These are phyloP conservation scores for Phanerodontia chrysosporium DNA, from an alignment of 768 basidiomycete species.

Conservation along the genomic window DNA sequence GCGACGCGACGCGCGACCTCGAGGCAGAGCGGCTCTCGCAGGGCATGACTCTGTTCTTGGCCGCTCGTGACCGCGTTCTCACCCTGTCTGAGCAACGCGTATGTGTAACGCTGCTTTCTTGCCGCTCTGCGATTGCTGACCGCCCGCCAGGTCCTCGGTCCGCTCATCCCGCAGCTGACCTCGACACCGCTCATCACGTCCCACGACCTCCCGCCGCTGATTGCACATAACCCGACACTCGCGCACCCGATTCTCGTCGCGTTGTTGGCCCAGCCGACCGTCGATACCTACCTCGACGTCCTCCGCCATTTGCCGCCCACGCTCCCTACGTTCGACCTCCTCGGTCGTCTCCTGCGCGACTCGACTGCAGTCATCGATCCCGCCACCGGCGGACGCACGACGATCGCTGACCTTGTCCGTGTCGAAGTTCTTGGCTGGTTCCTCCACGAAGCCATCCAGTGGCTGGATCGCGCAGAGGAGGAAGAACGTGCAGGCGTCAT, in stretches of 20 bases:
- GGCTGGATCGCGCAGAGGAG: slow-evolving; percentile 65
- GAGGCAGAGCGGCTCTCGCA: slow-evolving; percentile 55
- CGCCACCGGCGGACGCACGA: slow-evolving; percentile 43
- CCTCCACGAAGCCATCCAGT: slow-evolving; percentile 63
- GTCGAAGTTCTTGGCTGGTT: slow-evolving; percentile 67
- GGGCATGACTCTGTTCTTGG: slow-evolving; percentile 63
- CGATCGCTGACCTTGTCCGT: slow-evolving; percentile 61
- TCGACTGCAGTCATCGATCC: slow-evolving; percentile 41
- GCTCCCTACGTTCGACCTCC: slow-evolving; percentile 67
- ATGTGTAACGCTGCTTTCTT: slow-evolving; percentile 20
- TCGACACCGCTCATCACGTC: slow-evolving; percentile 56
- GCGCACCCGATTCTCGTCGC: slow-evolving; percentile 64
- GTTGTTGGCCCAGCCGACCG: slow-evolving; percentile 40
- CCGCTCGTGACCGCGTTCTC: slow-evolving; percentile 67
- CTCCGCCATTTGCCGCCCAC: slow-evolving; percentile 66
- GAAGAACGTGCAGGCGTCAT: slow-evolving; percentile 65
- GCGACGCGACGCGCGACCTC: slow-evolving; percentile 44
- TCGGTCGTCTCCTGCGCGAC: slow-evolving; percentile 66
- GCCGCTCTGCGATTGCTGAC: neutral
- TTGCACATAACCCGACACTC: slow-evolving; percentile 63
- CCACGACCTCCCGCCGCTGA: slow-evolving; percentile 61
- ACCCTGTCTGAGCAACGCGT: slow-evolving; percentile 75
- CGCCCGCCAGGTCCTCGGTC: slow-evolving; percentile 44
- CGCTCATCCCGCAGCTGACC: slow-evolving; percentile 40
- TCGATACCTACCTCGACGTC: slow-evolving; percentile 55